phyloP scores from a whole-genome alignment of 345 rosid species.

The Brassica nigra region DNA sequence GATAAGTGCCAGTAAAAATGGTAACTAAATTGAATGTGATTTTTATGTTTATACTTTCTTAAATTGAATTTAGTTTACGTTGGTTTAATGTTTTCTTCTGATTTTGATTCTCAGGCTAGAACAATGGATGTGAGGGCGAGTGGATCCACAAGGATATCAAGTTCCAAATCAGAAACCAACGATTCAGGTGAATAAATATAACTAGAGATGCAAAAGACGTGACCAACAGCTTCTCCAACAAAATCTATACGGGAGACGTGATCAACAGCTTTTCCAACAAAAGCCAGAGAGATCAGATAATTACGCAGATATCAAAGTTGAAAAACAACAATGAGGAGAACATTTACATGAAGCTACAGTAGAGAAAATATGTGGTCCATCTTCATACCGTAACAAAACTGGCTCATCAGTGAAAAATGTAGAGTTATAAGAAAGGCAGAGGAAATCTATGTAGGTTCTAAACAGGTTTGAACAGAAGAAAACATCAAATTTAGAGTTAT shows the following conservation, averaged over 20 bases:
- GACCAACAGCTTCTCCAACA: slow-evolving; percentile 41
- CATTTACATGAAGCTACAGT: slow-evolving; percentile 32
- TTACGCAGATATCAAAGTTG: background rate
- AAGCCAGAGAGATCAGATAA: slow-evolving; percentile 36
- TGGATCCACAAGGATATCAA: too few relatives aligned
- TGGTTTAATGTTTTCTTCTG: too few relatives aligned
- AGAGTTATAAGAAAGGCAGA: slow-evolving; percentile 52
- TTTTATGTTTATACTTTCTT: too few relatives aligned
- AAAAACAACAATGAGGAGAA: background rate
- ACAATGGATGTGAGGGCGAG: too few relatives aligned
- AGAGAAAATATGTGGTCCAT: slow-evolving; percentile 40
- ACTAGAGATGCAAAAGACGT: slow-evolving; percentile 43
- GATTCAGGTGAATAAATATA: slow-evolving; percentile 39
- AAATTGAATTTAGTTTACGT: too few relatives aligned
- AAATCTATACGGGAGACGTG: slow-evolving; percentile 37
- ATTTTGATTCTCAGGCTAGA: too few relatives aligned
- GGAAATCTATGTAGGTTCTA: slow-evolving; percentile 55
- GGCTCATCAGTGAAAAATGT: slow-evolving; percentile 15
- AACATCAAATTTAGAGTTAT: slow-evolving; percentile 53
- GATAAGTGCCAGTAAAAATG: too few relatives aligned
- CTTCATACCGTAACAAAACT: too few relatives aligned
- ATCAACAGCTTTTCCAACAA: slow-evolving; percentile 41
- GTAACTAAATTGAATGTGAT: too few relatives aligned
- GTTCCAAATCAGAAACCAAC: slow-evolving; percentile 47
- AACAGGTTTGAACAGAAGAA: slow-evolving; percentile 50